Conservation (phyloP, 148 eudicot genomes). For the Polygonum aviculare region DNA sequence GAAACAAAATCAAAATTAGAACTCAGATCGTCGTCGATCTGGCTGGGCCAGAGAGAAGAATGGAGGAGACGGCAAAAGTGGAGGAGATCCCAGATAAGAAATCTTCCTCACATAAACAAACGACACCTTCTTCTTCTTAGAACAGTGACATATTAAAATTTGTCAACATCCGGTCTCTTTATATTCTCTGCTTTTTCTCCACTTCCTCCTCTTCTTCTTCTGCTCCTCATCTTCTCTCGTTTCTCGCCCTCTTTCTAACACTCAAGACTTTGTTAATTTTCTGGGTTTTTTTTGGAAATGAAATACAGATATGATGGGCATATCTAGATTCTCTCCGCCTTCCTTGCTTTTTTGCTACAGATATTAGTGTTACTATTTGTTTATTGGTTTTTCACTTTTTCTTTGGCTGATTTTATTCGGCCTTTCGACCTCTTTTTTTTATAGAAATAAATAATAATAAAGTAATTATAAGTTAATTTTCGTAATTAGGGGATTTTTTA, state of each 20-base stretch:
- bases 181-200: slow-evolving; percentile 40
- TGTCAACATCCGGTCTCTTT: slow-evolving; percentile 96
- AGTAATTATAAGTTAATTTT: too few species aligned
- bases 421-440: too few species aligned
- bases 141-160: slow-evolving; percentile 81
- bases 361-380: slow-evolving; percentile 11
- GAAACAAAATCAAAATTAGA: slow-evolving; percentile 21
- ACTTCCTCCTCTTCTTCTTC: slow-evolving; percentile 10
- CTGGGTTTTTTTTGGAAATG: not conserved
- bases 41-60: slow-evolving; percentile 48
- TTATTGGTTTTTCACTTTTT: too few species aligned
- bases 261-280: not conserved
- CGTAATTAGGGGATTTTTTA: too few species aligned
- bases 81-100: slow-evolving; percentile 88
- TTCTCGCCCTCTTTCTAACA: not conserved
- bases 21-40: slow-evolving; percentile 62
- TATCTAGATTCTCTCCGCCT: slow-evolving; percentile 46
- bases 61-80: slow-evolving; percentile 21
- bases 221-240: slow-evolving; percentile 5
- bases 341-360: slow-evolving; percentile 26
- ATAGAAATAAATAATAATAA: too few species aligned
- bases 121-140: slow-evolving; percentile 46
- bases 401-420: too few species aligned
- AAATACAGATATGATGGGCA: slow-evolving; percentile 14
- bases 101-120: slow-evolving; percentile 69